phyloP scores from a whole-genome alignment of 371 early-diverging fungal genomes.

The Polyrhizophydium stewartii region DNA sequence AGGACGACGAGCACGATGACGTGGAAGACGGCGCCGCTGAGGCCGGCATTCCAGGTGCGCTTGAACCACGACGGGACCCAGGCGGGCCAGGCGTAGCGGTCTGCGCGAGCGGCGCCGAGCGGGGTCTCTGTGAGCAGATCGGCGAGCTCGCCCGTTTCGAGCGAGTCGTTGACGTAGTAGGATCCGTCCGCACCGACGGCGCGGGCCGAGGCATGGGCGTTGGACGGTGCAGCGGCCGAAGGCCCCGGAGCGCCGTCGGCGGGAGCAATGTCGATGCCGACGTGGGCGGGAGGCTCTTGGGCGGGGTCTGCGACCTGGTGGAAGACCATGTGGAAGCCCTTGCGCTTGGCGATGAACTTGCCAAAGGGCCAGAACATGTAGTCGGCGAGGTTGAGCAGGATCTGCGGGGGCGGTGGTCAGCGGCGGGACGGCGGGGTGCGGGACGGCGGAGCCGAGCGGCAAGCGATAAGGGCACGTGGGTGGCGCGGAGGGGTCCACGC shows the following conservation, averaged over 20 bases:
- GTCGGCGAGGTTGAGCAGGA: conserved; percentile 33
- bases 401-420: conserved; percentile 5
- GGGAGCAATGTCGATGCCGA: neutral
- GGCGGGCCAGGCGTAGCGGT: conserved; percentile 2
- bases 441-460: neutral
- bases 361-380: conserved; percentile 95
- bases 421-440: neutral
- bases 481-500: neutral
- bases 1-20: conserved; percentile 32
- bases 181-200: too few species aligned
- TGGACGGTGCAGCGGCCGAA: too few species aligned
- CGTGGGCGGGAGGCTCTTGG: neutral
- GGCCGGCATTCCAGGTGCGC: conserved; percentile 30
- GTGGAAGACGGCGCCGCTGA: conserved; percentile 61
- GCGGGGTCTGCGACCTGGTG: conserved; percentile 1
- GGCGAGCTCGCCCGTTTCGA: neutral
- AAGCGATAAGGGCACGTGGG: neutral
- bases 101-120: neutral
- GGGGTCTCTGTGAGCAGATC: neutral
- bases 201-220: neutral
- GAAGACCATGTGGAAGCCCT: conserved; percentile 13
- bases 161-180: neutral
- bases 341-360: conserved; percentile 65
- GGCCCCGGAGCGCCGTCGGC: too few species aligned
- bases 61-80: conserved; percentile 15